Percentiles rank a stretch among this genome's conserved stretches.
Evolutionary conservation across 1,139 yeast genomes (phyloP).

Genomic region (Debaryomycetaceae sp.): DNA sequence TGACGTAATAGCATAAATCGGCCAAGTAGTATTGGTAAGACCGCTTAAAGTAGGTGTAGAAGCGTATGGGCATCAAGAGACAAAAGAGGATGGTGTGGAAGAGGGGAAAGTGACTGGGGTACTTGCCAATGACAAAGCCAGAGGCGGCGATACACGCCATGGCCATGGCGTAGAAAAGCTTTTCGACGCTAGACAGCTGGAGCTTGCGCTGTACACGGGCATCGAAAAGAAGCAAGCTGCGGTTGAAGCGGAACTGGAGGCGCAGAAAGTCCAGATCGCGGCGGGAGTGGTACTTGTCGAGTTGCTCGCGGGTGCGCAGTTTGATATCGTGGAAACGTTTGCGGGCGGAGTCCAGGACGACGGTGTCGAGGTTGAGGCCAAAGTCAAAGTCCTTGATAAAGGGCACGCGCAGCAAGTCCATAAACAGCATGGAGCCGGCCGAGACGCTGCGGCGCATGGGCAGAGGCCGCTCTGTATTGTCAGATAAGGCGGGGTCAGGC

Average conservation of each 20-base stretch:
- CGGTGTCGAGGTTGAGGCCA: conserved; percentile 29
- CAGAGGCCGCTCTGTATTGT: too few relatives aligned
- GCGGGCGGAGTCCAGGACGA: conserved; percentile 26
- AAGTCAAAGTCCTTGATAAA: conserved; percentile 35
- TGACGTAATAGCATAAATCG: conserved; percentile 89
- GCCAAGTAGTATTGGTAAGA: conserved; percentile 83
- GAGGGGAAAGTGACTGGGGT: conserved; percentile 68
- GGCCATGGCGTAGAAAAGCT: conserved; percentile 69
- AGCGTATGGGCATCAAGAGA: conserved; percentile 72
- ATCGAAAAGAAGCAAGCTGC: conserved; percentile 46
- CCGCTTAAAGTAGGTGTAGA: conserved; percentile 69
- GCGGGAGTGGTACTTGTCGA: conserved; percentile 13
- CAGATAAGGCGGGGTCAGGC: too few relatives aligned
- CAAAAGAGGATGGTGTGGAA: conserved; percentile 56
- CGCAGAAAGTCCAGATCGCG: conserved; percentile 15
- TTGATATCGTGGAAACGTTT: conserved; percentile 27
- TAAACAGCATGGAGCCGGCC: conserved; percentile 21
- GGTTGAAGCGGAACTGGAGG: conserved; percentile 24
- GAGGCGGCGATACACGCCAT: conserved; percentile 56
- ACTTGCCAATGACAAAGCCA: conserved; percentile 70
- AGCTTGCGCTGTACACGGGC: conserved; percentile 39
- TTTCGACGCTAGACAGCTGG: conserved; percentile 59
- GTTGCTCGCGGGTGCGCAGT: conserved; percentile 21
- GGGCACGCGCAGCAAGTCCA: conserved; percentile 27
- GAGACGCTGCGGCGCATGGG: conserved; percentile 22